These are phyloP conservation scores for Crucibulum laeve DNA, from an alignment of 768 basidiomycete genomes.

Conservation along the genomic window DNA sequence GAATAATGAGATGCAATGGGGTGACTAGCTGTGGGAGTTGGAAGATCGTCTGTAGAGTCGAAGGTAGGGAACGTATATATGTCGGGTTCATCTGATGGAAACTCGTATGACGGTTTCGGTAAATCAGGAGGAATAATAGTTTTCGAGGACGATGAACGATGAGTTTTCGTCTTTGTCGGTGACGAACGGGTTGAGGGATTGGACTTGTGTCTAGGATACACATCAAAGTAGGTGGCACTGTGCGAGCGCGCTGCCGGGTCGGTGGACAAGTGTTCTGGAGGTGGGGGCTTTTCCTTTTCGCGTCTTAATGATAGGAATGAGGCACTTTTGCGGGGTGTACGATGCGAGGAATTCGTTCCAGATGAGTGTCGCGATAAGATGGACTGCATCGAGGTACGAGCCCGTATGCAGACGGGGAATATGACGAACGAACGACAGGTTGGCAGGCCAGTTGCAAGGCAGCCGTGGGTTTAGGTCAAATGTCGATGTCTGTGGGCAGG, in stretches of 20 bases:
- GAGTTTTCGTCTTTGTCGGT: conserved; percentile 25
- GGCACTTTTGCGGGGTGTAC: conserved; percentile 46
- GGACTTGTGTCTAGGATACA: conserved; percentile 36
- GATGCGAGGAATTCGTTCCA: conserved; percentile 26
- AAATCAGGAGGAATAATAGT: conserved; percentile 3
- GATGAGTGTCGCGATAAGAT: conserved; percentile 32
- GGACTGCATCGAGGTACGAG: conserved; percentile 27
- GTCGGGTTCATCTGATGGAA: conserved; percentile 16
- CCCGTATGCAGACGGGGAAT: too few relatives aligned
- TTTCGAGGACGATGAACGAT: conserved; percentile 13
- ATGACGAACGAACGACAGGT: background rate
- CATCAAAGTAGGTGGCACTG: conserved; percentile 38
- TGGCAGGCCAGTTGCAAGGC: conserved; percentile 6
- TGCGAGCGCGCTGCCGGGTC: background rate
- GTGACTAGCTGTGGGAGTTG: conserved; percentile 14
- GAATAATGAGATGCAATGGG: conserved; percentile 26
- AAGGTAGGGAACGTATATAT: conserved; percentile 39
- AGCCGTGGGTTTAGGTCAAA: conserved; percentile 4
- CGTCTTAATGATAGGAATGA: conserved; percentile 55
- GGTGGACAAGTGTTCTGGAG: conserved; percentile 7
- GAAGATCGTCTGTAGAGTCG: conserved; percentile 25
- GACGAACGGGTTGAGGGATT: conserved; percentile 25
- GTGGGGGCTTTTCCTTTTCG: conserved; percentile 37
- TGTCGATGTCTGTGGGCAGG: too few relatives aligned
- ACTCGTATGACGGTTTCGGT: conserved; percentile 13